Evolutionary conservation across 148 eudicot species (phyloP).

Genomic region (Polygonum aviculare): DNA sequence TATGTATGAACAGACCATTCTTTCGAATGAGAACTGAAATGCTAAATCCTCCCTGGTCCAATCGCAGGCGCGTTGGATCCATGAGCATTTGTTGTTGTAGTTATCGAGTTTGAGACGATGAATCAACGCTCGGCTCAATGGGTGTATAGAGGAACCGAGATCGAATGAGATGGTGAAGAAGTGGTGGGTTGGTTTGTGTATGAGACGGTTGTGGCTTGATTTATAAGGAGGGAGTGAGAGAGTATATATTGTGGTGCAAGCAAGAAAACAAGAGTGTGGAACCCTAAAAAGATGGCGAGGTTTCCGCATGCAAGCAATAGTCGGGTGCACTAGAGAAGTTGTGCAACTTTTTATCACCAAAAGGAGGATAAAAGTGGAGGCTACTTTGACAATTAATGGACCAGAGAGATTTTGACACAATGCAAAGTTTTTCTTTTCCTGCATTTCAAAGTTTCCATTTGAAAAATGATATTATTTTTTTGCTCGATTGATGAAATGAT

Average conservation of each 20-base stretch:
- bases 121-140: background rate
- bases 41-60: background rate
- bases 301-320: conserved; percentile 2
- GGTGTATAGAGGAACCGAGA: background rate
- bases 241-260: background rate
- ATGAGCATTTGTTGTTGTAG: background rate
- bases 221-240: background rate
- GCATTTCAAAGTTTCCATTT: too few relatives aligned
- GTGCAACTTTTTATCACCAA: background rate
- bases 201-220: background rate
- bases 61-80: background rate
- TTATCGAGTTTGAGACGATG: background rate
- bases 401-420: background rate
- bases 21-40: background rate
- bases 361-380: conserved; percentile 4
- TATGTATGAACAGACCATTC: background rate
- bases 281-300: conserved; percentile 1
- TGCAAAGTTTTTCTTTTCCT: background rate
- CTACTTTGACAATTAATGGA: background rate
- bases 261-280: background rate
- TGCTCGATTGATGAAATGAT: too few relatives aligned
- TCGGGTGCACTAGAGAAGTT: background rate
- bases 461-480: too few relatives aligned
- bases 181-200: background rate
- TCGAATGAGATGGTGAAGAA: background rate